These are phyloP conservation scores for Ophiocordyceps robertsii DNA, from an alignment of 2,329 filamentous ascomycete species.

Conservation along the genomic window DNA sequence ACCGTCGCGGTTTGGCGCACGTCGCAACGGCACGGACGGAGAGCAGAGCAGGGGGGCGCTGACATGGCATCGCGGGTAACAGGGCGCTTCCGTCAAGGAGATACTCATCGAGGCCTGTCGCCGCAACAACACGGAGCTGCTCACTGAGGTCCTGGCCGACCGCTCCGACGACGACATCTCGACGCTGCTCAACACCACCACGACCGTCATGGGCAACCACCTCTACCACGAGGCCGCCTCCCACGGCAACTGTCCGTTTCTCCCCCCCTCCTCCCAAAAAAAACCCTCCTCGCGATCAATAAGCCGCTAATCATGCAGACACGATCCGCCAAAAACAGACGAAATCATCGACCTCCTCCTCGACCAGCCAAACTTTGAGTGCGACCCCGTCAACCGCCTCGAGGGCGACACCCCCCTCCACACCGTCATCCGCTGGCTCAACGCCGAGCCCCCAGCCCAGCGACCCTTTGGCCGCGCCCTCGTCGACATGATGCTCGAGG, in stretches of 20 bases:
- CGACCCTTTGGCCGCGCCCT: slow-evolving; percentile 52
- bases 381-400: slow-evolving; percentile 59
- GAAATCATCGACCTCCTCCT: slow-evolving; percentile 72
- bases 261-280: no score
- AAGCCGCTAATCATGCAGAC: no score
- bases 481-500: slow-evolving; percentile 71
- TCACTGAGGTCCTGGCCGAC: slow-evolving; percentile 57
- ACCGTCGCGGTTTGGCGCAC: no score
- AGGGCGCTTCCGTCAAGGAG: slow-evolving; percentile 80
- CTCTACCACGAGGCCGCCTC: slow-evolving; percentile 81
- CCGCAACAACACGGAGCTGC: slow-evolving; percentile 78
- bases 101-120: slow-evolving; percentile 86
- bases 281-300: no score
- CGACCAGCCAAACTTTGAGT: slow-evolving; percentile 74
- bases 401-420: slow-evolving; percentile 72
- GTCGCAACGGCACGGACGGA: no score
- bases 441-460: slow-evolving; percentile 49
- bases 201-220: slow-evolving; percentile 75
- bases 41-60: no score
- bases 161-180: slow-evolving; percentile 54
- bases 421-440: slow-evolving; percentile 64
- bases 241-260: slow-evolving; percentile 67
- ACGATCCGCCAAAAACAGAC: slow-evolving; percentile 38
- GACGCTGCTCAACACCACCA: slow-evolving; percentile 70
- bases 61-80: not conserved